Evolutionary conservation across 108 stramenopile genomes (phyloP).

Genomic region (Craspedostauros australis): DNA sequence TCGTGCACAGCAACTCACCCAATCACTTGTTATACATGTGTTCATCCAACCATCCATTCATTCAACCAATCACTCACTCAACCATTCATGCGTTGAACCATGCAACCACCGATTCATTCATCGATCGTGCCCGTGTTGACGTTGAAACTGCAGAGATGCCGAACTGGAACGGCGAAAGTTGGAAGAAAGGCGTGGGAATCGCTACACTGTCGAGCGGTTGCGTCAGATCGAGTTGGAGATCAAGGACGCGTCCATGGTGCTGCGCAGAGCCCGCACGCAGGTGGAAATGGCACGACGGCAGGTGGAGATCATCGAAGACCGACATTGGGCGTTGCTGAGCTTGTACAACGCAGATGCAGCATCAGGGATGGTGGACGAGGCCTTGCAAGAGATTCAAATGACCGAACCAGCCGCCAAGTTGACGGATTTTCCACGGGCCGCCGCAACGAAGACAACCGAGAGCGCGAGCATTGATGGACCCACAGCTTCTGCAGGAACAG

Average conservation of each 20-base stretch:
- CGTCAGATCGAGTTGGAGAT: slow-evolving; percentile 58
- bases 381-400: slow-evolving; percentile 21
- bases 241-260: slow-evolving; percentile 52
- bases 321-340: slow-evolving; percentile 74
- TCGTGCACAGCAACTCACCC: not conserved
- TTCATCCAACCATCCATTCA: no score
- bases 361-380: slow-evolving; percentile 27
- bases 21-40: no score
- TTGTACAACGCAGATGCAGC: slow-evolving; percentile 58
- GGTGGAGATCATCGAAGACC: slow-evolving; percentile 45
- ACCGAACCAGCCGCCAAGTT: no score
- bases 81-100: no score
- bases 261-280: slow-evolving; percentile 52
- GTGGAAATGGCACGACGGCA: slow-evolving; percentile 40
- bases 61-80: no score
- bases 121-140: not conserved
- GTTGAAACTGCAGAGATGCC: slow-evolving; percentile 13
- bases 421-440: no score
- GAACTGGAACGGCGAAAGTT: slow-evolving; percentile 28
- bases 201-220: slow-evolving; percentile 19
- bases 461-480: no score
- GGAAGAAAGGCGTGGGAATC: slow-evolving; percentile 28
- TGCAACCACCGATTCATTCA: no score
- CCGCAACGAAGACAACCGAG: no score
- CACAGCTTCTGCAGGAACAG: no score